phyloP scores from a whole-genome alignment of 2,329 filamentous ascomycete genomes.

The Cytospora piceae region DNA sequence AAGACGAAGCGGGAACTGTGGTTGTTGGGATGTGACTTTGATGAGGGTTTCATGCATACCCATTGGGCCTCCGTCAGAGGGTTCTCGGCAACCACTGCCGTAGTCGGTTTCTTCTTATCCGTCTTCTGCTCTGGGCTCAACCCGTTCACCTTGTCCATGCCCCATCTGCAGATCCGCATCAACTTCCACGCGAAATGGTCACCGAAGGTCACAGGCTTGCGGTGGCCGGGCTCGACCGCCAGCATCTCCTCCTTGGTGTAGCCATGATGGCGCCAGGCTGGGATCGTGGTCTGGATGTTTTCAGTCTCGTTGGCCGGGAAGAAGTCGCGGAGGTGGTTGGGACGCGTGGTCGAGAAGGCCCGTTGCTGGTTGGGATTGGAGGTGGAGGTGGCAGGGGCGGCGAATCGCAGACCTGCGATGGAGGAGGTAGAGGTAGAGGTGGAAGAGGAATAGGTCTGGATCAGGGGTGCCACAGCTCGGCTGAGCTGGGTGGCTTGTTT shows the following conservation, averaged over 20 bases:
- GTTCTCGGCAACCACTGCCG: slow-evolving; percentile 55
- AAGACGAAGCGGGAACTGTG: background rate
- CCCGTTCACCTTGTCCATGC: slow-evolving; percentile 81
- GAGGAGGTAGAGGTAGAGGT: slow-evolving; percentile 20
- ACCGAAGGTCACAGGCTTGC: slow-evolving; percentile 70
- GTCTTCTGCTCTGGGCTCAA: slow-evolving; percentile 71
- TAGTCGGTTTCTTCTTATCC: slow-evolving; percentile 60
- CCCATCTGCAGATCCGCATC: slow-evolving; percentile 75
- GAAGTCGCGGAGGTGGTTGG: slow-evolving; percentile 56
- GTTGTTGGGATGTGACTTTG: background rate
- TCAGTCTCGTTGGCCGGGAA: slow-evolving; percentile 65
- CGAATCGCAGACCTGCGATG: slow-evolving; percentile 36
- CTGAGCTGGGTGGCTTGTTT: slow-evolving; percentile 36
- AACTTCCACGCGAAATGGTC: slow-evolving; percentile 80
- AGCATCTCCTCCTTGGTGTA: slow-evolving; percentile 83
- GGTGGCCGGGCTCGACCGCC: slow-evolving; percentile 73
- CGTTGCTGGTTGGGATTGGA: slow-evolving; percentile 36
- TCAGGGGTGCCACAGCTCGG: slow-evolving; percentile 31
- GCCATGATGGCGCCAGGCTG: slow-evolving; percentile 72
- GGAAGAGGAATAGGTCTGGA: slow-evolving; percentile 26
- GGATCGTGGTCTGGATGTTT: slow-evolving; percentile 63
- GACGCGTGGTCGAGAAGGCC: slow-evolving; percentile 55
- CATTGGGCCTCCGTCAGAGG: slow-evolving; percentile 85
- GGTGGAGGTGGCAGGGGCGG: slow-evolving; percentile 35
- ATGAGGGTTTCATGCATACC: slow-evolving; percentile 44